Evolutionary conservation across 228 moss, liverwort and hornwort genomes (phyloP), one percentile per base, ranked within the genome.

Genomic region (Sphagnum magellanicum): DNA sequence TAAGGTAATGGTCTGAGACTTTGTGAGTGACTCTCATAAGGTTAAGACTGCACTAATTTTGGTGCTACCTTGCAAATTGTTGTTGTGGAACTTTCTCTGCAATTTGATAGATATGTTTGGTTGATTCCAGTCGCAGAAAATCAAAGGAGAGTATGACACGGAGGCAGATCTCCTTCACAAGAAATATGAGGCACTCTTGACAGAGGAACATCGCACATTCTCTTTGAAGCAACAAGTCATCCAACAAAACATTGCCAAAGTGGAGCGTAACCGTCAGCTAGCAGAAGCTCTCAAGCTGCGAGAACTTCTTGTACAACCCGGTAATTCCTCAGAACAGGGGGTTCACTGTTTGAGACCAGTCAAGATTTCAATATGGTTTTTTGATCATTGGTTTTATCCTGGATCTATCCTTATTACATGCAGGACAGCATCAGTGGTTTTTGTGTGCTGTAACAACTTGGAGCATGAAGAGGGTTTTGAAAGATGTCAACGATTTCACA

Each of bases 131-230:
- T 68, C 84, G 9, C 73, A 61, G 60, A 69, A 70, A 67, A 83
- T 87, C 59, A 87, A 81, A 87, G 73, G 73, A 13, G 87, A 84
- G 70, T 87, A 87, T 60, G 87, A 87, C 67, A 79, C 59, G 62
- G 81, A 84, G 62, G 87, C 87, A 61, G 87, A 87, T 53, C 8
- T 73, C 60, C 70, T 87, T 57, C 83, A 84, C 64, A 84, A 76
- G 62, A 87, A 73, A 68, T 84, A 84, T 10, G 87, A 87, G 77
- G 14, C 60, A 17, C 63, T 84, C 13, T 81, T 87, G 60, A 50
- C 79, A 63, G 84, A 87, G 57, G 73, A 75, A 51, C 81, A 81
- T 75, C 77, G 81, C 50, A 67, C 71, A 65, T 77, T 48, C 68
- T 73, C 73, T 47, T 71, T 6, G 58, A 73, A 63, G 68, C 79